phyloP scores from a whole-genome alignment of 2,329 filamentous ascomycete species.

The Talaromyces albobiverticillius region DNA sequence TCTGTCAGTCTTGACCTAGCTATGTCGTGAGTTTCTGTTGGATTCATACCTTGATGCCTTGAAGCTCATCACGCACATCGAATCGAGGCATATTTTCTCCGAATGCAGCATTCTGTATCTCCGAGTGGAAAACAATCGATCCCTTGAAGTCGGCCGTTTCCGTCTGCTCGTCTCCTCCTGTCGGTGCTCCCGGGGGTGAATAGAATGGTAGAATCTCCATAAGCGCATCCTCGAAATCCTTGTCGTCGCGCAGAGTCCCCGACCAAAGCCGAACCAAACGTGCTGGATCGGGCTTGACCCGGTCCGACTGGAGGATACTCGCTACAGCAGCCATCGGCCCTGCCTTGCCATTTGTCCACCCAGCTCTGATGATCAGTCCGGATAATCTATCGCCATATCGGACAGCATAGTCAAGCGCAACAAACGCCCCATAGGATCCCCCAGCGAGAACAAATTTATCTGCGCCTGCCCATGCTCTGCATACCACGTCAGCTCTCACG shows the following conservation, averaged over 20 bases:
- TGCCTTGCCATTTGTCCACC: conserved; percentile 1
- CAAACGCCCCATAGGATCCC: conserved; percentile 1
- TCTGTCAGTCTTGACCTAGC: no score
- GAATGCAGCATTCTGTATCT: conserved; percentile 3
- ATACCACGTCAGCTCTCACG: not conserved
- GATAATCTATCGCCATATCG: not conserved
- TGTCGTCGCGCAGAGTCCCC: not conserved
- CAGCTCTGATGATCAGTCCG: not conserved
- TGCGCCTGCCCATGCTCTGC: not conserved
- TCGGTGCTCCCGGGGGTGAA: not conserved
- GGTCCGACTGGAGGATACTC: not conserved
- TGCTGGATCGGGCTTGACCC: not conserved
- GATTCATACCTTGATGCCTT: conserved; percentile 1
- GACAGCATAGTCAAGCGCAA: conserved; percentile 1
- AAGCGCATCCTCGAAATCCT: not conserved
- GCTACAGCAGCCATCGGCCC: not conserved
- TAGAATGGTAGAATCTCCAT: conserved; percentile 2
- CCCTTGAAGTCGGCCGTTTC: conserved; percentile 1
- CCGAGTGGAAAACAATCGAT: not conserved
- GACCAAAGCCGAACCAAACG: conserved; percentile 6
- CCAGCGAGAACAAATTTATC: conserved; percentile 3
- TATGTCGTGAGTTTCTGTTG: no score
- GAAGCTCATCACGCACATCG: not conserved
- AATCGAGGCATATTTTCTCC: conserved; percentile 3
- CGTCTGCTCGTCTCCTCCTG: not conserved